Conservation (phyloP, 495 filamentous ascomycete species). For the Lasiosphaeria miniovina region DNA sequence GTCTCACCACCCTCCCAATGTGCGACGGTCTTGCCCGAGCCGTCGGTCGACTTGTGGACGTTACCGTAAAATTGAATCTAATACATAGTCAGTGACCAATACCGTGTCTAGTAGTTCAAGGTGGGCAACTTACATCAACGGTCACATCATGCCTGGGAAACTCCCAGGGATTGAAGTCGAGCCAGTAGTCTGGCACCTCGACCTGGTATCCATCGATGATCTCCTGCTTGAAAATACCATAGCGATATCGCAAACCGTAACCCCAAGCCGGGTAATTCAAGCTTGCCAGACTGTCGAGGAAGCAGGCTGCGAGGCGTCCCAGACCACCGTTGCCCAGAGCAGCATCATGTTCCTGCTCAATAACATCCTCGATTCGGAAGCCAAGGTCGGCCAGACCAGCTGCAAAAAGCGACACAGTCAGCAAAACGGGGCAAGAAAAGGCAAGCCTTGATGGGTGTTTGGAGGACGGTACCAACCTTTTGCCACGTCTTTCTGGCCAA, state of each 20-base stretch:
- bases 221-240: constrained; percentile 99
- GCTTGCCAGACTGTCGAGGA: constrained; percentile 91
- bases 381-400: constrained; percentile 84
- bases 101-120: not conserved
- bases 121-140: constrained; percentile 58
- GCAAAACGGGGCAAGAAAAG: not conserved
- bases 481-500: constrained; percentile 81
- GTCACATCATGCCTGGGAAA: constrained; percentile 93
- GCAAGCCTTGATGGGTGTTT: not conserved
- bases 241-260: constrained; percentile 90
- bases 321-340: constrained; percentile 95
- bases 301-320: constrained; percentile 91
- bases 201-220: constrained; percentile 97
- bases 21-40: constrained; percentile 66
- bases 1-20: constrained; percentile 91
- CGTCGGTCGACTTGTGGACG: constrained; percentile 68
- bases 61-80: constrained; percentile 89
- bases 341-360: constrained; percentile 92
- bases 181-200: constrained; percentile 97
- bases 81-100: constrained; percentile 13
- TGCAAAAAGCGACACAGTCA: constrained; percentile 28
- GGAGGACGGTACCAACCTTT: constrained; percentile 50
- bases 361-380: constrained; percentile 95
- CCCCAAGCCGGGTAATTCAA: constrained; percentile 96
- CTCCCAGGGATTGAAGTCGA: constrained; percentile 99